Evolutionary conservation across 257 asterid genomes (phyloP), one percentile per base, ranked within the genome.

Genomic region (Buddleja alternifolia): DNA sequence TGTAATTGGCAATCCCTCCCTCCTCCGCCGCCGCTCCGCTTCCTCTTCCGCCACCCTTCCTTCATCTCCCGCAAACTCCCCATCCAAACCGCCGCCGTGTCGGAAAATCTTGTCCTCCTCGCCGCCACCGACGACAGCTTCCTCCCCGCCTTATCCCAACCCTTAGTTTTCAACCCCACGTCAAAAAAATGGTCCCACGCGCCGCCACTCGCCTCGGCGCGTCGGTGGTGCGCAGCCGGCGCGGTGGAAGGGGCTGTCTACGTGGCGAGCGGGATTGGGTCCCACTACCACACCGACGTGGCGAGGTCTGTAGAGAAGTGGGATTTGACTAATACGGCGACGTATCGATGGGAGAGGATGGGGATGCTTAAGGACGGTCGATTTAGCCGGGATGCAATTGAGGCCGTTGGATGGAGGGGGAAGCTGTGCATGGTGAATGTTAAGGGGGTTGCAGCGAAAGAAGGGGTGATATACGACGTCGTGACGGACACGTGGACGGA

Each of bases 141-240:
- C 67, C 80, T 63, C 0, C 98, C 98, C 8, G 97, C 95, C 23
- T 58, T 92, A 4, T 39, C 92, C n/a, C 69, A 68, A 8, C 97
- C 97, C 1, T 55, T 92, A 8, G 36, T 90, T 21, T 90, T 86
- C 77, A 73, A 82, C 45, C 87, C 98, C 2, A 0, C 36, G 8
- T 56, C 70, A 0, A 8, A 39, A 2, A 56, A 60, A 0, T 92
- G 98, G 98, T 16, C 36, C 12, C 71, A 46, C 20, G 97, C 96
- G 0, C 98, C 95, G 0, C 80, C 70, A 0, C 71, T 92, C 7
- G 15, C 72, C 12, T 12, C 77, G 5, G 96, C 98, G 0, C 87
- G 97, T 2, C 82, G 98, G 3, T 92, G 97, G 97, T 92, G 98
- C 78, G 93, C 82, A 1, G 81, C 90, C 0, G 98, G 98, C 10